phyloP scores from a whole-genome alignment of 2,329 filamentous ascomycete genomes.

The Bipolaris oryzae region DNA sequence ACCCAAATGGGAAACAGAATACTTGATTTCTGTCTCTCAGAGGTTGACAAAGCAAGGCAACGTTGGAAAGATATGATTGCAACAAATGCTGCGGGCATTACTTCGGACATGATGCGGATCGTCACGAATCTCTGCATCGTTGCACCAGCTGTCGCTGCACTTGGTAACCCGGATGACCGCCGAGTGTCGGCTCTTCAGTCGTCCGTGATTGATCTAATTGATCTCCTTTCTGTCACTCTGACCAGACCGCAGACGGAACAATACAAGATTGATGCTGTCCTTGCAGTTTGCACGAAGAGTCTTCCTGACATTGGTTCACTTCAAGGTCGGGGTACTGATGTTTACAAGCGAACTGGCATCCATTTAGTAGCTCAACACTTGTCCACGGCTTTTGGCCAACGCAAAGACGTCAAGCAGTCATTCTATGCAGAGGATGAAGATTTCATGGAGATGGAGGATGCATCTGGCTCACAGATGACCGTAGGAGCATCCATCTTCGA shows the following conservation, averaged over 20 bases:
- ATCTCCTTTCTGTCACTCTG: constrained; percentile 45
- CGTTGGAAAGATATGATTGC: constrained; percentile 52
- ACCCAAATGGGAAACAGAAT: constrained; percentile 40
- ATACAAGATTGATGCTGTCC: constrained; percentile 52
- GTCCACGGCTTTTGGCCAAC: constrained; percentile 38
- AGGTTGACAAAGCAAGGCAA: constrained; percentile 54
- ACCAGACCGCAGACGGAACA: constrained; percentile 48
- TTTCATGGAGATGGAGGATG: constrained; percentile 70
- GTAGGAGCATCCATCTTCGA: constrained; percentile 48
- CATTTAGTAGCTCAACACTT: constrained; percentile 40
- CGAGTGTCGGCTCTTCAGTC: constrained; percentile 31
- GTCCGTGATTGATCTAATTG: constrained; percentile 29
- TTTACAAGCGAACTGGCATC: constrained; percentile 42
- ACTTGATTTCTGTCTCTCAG: constrained; percentile 54
- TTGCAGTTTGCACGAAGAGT: constrained; percentile 45
- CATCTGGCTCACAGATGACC: constrained; percentile 66
- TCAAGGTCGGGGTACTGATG: constrained; percentile 13
- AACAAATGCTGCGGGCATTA: constrained; percentile 55
- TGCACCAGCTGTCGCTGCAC: constrained; percentile 39
- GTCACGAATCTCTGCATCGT: constrained; percentile 57
- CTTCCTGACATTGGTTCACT: constrained; percentile 38
- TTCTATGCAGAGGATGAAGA: constrained; percentile 53
- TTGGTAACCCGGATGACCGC: constrained; percentile 27
- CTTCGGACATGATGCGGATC: constrained; percentile 57
- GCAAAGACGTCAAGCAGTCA: constrained; percentile 40